phyloP scores from a whole-genome alignment of 306 rosid genomes.

The Mucuna pruriens region DNA sequence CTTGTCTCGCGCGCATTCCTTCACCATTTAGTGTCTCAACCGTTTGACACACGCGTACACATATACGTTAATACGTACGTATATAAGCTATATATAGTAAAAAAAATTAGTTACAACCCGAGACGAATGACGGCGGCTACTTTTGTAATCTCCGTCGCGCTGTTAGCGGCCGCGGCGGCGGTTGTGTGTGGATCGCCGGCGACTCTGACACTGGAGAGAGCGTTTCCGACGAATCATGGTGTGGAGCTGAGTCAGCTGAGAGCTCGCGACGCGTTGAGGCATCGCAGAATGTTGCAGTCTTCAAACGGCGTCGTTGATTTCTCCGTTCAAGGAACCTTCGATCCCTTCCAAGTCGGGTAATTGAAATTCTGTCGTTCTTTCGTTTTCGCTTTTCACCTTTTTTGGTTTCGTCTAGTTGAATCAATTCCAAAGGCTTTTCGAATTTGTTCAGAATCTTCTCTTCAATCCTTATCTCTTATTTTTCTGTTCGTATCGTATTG shows the following conservation, averaged over 20 bases:
- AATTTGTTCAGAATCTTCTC: not conserved
- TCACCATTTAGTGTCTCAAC: not conserved
- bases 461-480: not conserved
- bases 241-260: slow-evolving; percentile 73
- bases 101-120: not conserved
- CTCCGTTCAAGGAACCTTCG: slow-evolving; percentile 69
- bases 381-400: not conserved
- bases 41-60: not conserved
- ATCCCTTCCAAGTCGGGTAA: slow-evolving; percentile 92
- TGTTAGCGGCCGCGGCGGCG: slow-evolving; percentile 43
- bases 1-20: not conserved
- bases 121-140: slow-evolving; percentile 50
- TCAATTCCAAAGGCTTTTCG: slow-evolving; percentile 22
- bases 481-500: not conserved
- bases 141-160: slow-evolving; percentile 35
- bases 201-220: slow-evolving; percentile 73
- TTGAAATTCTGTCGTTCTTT: slow-evolving; percentile 1
- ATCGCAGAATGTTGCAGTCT: slow-evolving; percentile 81
- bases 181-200: slow-evolving; percentile 57
- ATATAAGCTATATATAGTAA: not conserved
- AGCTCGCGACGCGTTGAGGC: slow-evolving; percentile 71
- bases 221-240: slow-evolving; percentile 72
- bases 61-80: not conserved
- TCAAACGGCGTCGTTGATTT: slow-evolving; percentile 73
- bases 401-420: slow-evolving; percentile 6